Evolutionary conservation across 345 rosid genomes (phyloP).

Genomic region (Corymbia maculata): DNA sequence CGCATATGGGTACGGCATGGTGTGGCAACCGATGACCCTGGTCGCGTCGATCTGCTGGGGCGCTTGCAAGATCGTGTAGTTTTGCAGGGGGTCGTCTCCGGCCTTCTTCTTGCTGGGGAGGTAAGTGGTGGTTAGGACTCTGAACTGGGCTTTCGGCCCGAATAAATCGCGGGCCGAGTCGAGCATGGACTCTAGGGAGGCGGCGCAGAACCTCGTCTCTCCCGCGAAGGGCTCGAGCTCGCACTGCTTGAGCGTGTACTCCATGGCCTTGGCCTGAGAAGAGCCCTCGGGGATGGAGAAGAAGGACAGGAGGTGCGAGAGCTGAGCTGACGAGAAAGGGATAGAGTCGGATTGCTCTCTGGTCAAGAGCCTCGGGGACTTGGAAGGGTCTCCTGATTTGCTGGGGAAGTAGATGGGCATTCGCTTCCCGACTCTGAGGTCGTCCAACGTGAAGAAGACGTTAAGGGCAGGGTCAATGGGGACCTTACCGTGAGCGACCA

Average conservation of each 20-base stretch:
- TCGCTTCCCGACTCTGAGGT: slow-evolving; percentile 35
- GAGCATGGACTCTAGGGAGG: slow-evolving; percentile 67
- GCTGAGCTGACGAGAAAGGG: slow-evolving; percentile 46
- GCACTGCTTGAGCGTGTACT: slow-evolving; percentile 41
- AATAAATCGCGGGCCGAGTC: slow-evolving; percentile 29
- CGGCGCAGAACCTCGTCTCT: slow-evolving; percentile 44
- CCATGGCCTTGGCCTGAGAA: slow-evolving; percentile 63
- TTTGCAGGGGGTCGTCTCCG: slow-evolving; percentile 9
- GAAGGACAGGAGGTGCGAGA: slow-evolving; percentile 34
- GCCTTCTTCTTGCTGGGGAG: background rate
- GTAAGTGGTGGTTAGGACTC: slow-evolving; percentile 30
- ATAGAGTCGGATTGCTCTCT: slow-evolving; percentile 47
- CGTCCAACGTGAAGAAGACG: slow-evolving; percentile 38
- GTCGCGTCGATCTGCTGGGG: slow-evolving; percentile 19
- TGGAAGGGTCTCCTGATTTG: slow-evolving; percentile 15
- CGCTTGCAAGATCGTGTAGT: slow-evolving; percentile 30
- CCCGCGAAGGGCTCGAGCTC: slow-evolving; percentile 31
- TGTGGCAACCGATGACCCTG: slow-evolving; percentile 46
- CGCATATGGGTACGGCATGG: slow-evolving; percentile 56
- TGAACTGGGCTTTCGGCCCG: slow-evolving; percentile 20
- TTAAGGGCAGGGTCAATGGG: slow-evolving; percentile 25
- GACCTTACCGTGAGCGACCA: background rate
- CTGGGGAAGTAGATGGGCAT: slow-evolving; percentile 25
- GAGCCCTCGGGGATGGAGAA: slow-evolving; percentile 50
- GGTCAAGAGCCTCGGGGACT: slow-evolving; percentile 39